A percentile compares a stretch with the other conserved stretches of the same genome.
phyloP scores from a whole-genome alignment of 345 rosid species.

The Citrus sp. region DNA sequence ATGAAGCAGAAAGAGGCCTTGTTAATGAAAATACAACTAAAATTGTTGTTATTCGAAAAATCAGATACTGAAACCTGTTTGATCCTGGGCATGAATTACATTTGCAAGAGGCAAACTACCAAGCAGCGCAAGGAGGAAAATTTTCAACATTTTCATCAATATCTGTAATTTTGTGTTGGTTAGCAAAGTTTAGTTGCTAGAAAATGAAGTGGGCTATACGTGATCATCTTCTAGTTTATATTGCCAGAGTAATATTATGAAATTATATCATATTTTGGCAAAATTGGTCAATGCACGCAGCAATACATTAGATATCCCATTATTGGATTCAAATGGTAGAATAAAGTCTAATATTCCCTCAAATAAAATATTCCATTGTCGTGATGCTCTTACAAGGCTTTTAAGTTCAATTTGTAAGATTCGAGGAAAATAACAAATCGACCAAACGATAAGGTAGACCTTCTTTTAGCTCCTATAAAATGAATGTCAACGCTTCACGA shows the following conservation, averaged over 20 bases:
- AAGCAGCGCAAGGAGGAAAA: constrained; percentile 10
- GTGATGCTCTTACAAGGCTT: not conserved
- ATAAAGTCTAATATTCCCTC: not conserved
- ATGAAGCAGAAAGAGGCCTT: not conserved
- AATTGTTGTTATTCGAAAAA: not conserved
- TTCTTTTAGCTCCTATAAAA: too few relatives aligned
- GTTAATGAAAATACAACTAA: not conserved
- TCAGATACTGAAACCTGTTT: constrained; percentile 23
- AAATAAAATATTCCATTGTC: not conserved
- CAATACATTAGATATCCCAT: too few relatives aligned
- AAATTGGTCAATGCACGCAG: not conserved
- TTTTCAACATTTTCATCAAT: not conserved
- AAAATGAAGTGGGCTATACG: too few relatives aligned
- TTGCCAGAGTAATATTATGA: not conserved
- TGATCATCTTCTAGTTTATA: not conserved
- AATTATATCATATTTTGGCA: not conserved
- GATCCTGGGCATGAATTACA: constrained; percentile 29
- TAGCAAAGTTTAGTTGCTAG: not conserved
- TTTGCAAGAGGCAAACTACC: constrained; percentile 5
- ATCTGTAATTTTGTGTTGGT: not conserved
- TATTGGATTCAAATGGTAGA: not conserved
- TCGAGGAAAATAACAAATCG: too few relatives aligned
- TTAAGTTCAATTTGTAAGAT: not conserved
- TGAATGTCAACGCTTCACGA: too few relatives aligned
- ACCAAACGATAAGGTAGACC: too few relatives aligned